Conservation (phyloP, 768 basidiomycete genomes). For the Mycena galopus region DNA sequence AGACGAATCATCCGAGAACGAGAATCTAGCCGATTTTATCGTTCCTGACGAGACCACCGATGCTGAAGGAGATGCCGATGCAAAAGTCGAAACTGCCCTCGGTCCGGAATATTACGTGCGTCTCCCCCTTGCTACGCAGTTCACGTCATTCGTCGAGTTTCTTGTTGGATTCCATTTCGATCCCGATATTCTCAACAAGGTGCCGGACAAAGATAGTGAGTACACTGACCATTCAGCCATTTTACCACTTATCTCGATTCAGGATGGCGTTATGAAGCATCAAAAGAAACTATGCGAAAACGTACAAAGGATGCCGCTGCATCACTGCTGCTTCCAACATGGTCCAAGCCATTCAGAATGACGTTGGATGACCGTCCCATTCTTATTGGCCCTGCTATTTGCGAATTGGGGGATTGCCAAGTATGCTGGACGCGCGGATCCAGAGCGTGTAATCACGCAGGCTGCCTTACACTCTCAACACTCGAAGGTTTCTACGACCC, state of each 20-base stretch:
- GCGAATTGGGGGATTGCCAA: slow-evolving; percentile 1
- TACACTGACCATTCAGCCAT: not conserved
- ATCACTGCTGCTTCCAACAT: slow-evolving; percentile 10
- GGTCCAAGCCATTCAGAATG: slow-evolving; percentile 22
- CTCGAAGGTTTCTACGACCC: slow-evolving; percentile 22
- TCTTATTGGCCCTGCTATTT: slow-evolving; percentile 5
- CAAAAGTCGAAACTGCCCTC: not conserved
- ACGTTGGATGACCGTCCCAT: slow-evolving; percentile 23
- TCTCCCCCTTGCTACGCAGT: not conserved
- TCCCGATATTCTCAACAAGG: not conserved
- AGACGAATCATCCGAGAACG: not conserved
- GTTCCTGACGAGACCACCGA: slow-evolving; percentile 2
- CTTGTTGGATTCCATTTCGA: not conserved
- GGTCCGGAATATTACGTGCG: slow-evolving; percentile 9
- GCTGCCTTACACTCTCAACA: slow-evolving; percentile 15
- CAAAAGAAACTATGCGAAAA: not conserved
- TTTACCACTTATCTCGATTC: not conserved
- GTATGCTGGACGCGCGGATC: slow-evolving; percentile 27
- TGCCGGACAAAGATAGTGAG: slow-evolving; percentile 8
- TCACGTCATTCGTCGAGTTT: slow-evolving; percentile 16
- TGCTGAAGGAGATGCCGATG: no score
- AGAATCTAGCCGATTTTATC: not conserved
- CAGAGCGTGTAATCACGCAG: not conserved
- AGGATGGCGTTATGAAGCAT: slow-evolving; percentile 7
- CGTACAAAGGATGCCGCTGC: slow-evolving; percentile 4